A percentile compares a stretch with the other conserved stretches of the same genome.
phyloP scores from a whole-genome alignment of 1,284 basidiomycete species.

The Rhizopogon parksii region DNA sequence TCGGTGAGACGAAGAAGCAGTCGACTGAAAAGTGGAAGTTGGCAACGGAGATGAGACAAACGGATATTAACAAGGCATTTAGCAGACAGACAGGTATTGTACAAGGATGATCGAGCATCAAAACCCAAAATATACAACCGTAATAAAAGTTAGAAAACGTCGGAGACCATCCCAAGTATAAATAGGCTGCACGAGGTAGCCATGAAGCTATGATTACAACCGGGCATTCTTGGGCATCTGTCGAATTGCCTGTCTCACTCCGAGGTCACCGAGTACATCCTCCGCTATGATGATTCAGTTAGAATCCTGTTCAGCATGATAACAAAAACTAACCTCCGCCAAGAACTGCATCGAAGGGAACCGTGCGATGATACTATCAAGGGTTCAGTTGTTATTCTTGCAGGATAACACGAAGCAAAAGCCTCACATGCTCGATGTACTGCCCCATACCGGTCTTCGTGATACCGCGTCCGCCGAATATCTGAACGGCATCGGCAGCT shows the following conservation, averaged over 20 bases:
- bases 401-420: slow-evolving; percentile 4
- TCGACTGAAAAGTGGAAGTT: neutral
- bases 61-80: neutral
- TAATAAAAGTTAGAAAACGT: neutral
- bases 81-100: neutral
- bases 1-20: neutral
- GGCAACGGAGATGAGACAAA: neutral
- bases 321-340: slow-evolving; percentile 39
- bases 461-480: slow-evolving; percentile 46
- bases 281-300: slow-evolving; percentile 35
- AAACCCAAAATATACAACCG: neutral
- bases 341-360: slow-evolving; percentile 60
- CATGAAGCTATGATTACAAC: slow-evolving; percentile 26
- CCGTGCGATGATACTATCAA: slow-evolving; percentile 54
- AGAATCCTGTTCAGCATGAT: neutral
- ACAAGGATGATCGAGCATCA: neutral
- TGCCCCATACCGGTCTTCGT: slow-evolving; percentile 63
- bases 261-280: slow-evolving; percentile 64
- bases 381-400: slow-evolving; percentile 6
- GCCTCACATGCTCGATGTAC: slow-evolving; percentile 60
- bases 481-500: slow-evolving; percentile 44
- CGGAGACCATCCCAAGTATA: neutral
- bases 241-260: slow-evolving; percentile 62
- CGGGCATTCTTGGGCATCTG: slow-evolving; percentile 56
- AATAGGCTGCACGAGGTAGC: neutral